phyloP scores from a whole-genome alignment of 2,329 filamentous ascomycete genomes.

The Stagonosporopsis rhizophila region DNA sequence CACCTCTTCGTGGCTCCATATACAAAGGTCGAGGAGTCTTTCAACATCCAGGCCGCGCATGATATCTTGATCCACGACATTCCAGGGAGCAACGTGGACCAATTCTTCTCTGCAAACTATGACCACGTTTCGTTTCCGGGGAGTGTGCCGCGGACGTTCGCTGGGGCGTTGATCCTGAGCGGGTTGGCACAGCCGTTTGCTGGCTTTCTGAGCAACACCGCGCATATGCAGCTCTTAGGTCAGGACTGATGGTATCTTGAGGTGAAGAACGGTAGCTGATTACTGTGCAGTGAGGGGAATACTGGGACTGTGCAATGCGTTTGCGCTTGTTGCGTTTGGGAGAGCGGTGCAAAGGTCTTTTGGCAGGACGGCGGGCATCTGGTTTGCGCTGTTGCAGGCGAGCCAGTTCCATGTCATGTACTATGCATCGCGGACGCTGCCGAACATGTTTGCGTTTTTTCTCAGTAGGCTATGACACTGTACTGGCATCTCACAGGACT shows the following conservation, averaged over 20 bases:
- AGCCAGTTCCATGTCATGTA: conserved; percentile 93
- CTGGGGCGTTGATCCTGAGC: conserved; percentile 79
- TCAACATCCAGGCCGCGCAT: conserved; percentile 93
- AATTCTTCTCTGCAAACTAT: conserved; percentile 69
- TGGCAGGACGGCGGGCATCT: conserved; percentile 72
- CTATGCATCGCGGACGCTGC: conserved; percentile 88
- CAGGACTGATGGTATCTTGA: conserved; percentile 15
- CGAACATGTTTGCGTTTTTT: conserved; percentile 95
- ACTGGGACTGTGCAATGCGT: conserved; percentile 78
- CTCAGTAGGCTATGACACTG: conserved; percentile 66
- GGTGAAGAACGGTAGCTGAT: not conserved
- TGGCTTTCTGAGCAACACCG: conserved; percentile 61
- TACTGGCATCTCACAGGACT: not conserved
- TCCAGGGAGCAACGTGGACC: conserved; percentile 63
- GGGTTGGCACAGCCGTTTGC: conserved; percentile 73
- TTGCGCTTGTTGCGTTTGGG: conserved; percentile 71
- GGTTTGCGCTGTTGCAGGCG: conserved; percentile 80
- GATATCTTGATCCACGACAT: conserved; percentile 86
- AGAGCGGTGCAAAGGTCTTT: conserved; percentile 69
- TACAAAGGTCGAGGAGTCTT: conserved; percentile 98
- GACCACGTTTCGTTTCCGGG: conserved; percentile 93
- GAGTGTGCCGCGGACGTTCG: conserved; percentile 88
- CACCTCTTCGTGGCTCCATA: conserved; percentile 82
- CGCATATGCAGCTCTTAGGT: conserved; percentile 66
- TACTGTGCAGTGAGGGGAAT: conserved; percentile 69